A percentile compares a stretch with the other conserved stretches of the same genome.
Conservation (phyloP, 2,329 filamentous ascomycete genomes). For the Fusarium sp. region DNA sequence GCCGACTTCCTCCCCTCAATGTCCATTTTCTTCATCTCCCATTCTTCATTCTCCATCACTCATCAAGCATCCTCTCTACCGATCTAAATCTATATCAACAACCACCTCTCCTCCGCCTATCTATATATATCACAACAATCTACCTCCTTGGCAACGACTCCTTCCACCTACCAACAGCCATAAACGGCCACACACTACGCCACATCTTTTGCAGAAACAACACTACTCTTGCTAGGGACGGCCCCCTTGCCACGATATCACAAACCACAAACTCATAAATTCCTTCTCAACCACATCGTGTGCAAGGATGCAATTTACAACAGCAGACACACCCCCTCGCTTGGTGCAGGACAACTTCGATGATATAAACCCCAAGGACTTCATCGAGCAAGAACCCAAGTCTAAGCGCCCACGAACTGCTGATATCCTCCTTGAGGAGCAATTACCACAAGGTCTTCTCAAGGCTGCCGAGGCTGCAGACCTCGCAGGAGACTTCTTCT, state of each 20-base stretch:
- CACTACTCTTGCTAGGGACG: conserved; percentile 36
- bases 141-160: conserved; percentile 2
- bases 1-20: conserved; percentile 22
- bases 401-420: conserved; percentile 38
- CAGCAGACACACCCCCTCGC: conserved; percentile 7
- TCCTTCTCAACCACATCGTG: conserved; percentile 26
- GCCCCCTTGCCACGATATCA: conserved; percentile 40
- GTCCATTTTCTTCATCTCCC: conserved; percentile 14
- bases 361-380: conserved; percentile 4
- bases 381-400: conserved; percentile 3
- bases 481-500: conserved; percentile 38
- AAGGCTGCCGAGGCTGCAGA: conserved; percentile 38
- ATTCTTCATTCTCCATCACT: conserved; percentile 17
- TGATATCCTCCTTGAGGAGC: conserved; percentile 32
- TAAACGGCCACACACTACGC: conserved; percentile 6
- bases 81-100: neutral
- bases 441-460: conserved; percentile 44
- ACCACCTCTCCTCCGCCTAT: neutral
- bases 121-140: neutral
- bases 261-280: conserved; percentile 14
- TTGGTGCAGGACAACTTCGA: conserved; percentile 21
- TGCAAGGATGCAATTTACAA: conserved; percentile 42
- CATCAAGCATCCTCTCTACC: neutral
- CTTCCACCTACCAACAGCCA: neutral
- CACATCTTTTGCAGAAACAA: conserved; percentile 3